A percentile compares a stretch with the other conserved stretches of the same genome.
These are phyloP conservation scores for Phytopythium ostracodes DNA, from an alignment of 352 stramenopile genomes.

Conservation along the genomic window DNA sequence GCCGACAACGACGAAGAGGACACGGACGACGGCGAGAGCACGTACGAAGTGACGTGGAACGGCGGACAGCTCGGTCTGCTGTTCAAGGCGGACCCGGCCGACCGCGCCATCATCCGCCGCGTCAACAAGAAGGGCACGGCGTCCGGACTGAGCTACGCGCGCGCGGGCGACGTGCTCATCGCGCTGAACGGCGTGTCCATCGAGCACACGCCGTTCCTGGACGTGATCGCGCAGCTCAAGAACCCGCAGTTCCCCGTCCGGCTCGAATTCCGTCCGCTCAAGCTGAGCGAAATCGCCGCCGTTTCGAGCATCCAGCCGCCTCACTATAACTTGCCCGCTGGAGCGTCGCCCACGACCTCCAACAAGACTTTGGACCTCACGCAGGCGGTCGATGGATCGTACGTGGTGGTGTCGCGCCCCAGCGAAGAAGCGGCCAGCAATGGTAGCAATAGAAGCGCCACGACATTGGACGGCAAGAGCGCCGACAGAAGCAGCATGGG, in stretches of 20 bases:
- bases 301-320: conserved; percentile 11
- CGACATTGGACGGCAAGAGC: conserved; percentile 16
- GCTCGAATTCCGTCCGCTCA: conserved; percentile 64
- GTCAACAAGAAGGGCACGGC: conserved; percentile 72
- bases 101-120: conserved; percentile 58
- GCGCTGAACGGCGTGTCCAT: conserved; percentile 62
- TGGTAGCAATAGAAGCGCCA: conserved; percentile 10
- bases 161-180: conserved; percentile 71
- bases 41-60: conserved; percentile 69
- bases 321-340: conserved; percentile 19
- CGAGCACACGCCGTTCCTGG: conserved; percentile 42
- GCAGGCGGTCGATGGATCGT: conserved; percentile 4
- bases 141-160: conserved; percentile 52
- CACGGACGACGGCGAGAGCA: conserved; percentile 60
- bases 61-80: conserved; percentile 63
- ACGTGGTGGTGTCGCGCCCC: conserved; percentile 20
- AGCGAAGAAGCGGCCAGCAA: background rate
- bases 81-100: conserved; percentile 56
- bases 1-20: conserved; percentile 15
- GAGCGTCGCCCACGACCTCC: conserved; percentile 14
- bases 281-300: conserved; percentile 32
- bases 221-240: conserved; percentile 66
- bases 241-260: conserved; percentile 56
- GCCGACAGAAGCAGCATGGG: conserved; percentile 1
- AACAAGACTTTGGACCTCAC: conserved; percentile 28